A percentile compares a stretch with the other conserved stretches of the same genome.
Conservation (phyloP, 2,329 filamentous ascomycete species). For the Hansfordia pulvinata region DNA sequence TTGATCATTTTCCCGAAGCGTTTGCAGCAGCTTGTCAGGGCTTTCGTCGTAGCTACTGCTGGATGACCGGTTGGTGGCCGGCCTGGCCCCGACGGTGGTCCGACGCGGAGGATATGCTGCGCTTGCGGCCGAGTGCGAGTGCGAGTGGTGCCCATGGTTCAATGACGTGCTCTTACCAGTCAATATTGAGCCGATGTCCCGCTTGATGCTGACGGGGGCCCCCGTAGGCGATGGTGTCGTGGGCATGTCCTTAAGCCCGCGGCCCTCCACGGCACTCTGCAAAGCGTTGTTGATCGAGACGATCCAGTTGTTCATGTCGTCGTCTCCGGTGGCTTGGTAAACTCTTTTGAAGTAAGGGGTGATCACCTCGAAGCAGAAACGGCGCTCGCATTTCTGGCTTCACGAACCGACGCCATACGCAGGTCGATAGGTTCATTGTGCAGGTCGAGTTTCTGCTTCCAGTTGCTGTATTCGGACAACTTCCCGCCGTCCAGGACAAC, state of each 20-base stretch:
- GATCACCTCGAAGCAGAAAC: conserved; percentile 97
- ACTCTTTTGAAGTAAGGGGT: conserved; percentile 92
- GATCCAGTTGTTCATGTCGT: conserved; percentile 98
- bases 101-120: conserved; percentile 57
- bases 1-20: conserved; percentile 78
- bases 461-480: conserved; percentile 96
- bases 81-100: conserved; percentile 83
- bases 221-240: conserved; percentile 21
- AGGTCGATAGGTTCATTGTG: conserved; percentile 98
- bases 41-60: conserved; percentile 69
- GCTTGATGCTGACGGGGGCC: conserved; percentile 47
- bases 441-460: conserved; percentile 92
- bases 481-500: conserved; percentile 95
- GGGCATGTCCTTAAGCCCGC: conserved; percentile 43
- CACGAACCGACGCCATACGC: conserved; percentile 89
- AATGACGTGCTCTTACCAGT: conserved; percentile 81
- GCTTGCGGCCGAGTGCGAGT: conserved; percentile 32
- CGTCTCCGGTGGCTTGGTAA: conserved; percentile 94
- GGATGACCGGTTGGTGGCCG: conserved; percentile 52
- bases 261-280: conserved; percentile 86
- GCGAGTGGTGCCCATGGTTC: conserved; percentile 32
- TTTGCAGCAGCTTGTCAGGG: conserved; percentile 73
- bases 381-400: conserved; percentile 89
- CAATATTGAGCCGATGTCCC: conserved; percentile 84
- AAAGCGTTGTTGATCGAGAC: conserved; percentile 91